Evolutionary conservation across 768 basidiomycete species (phyloP), one percentile per base, ranked within the genome.

Genomic region (Boletus tomentosulus): DNA sequence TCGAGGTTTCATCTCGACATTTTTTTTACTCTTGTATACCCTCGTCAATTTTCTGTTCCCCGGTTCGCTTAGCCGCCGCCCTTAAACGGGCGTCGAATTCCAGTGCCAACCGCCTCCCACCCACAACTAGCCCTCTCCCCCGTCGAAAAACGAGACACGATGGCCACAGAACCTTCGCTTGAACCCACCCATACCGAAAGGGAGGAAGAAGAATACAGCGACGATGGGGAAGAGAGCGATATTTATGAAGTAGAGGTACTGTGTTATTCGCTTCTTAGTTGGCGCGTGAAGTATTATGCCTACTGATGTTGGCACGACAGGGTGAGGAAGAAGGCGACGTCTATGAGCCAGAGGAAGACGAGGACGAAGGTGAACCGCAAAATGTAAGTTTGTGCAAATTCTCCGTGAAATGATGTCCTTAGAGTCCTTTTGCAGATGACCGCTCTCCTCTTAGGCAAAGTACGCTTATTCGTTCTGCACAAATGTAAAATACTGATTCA

Each of bases 201-300:
- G 22, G 57, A 62, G 34, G 43, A 37, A 27, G n/a, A 33, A 8
- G 55, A 59, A 13, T 57, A 55, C 28, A 3, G 6, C 22, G 48
- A 58, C 6, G 62, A 61, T 2, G 67, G 48, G 12, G 69, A 71
- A n/a, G 66, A 70, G 28, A 67, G 59, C 28, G 67, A 68, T 22
- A n/a, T 16, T 2, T 71, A 69, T 45, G 67, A 64, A 0, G 3
- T 56, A 25, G 62, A 69, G 56, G 67, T 68, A 46, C 44, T n/a
- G 50, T 44, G 10, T 42, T 13, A 8, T 42, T 54, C 43, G 4
- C 39, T 44, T 58, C 48, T 25, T 27, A 11, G 12, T 19, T 35
- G 22, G 38, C 38, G 30, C 30, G 19, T 28, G 27, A 5, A 27
- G 10, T 35, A 42, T 24, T n/a, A 16, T 35, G 41, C 43, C 35